Evolutionary conservation across 768 basidiomycete genomes (phyloP), one percentile per base, ranked within the genome.

Genomic region (Boletellus emodensis): DNA sequence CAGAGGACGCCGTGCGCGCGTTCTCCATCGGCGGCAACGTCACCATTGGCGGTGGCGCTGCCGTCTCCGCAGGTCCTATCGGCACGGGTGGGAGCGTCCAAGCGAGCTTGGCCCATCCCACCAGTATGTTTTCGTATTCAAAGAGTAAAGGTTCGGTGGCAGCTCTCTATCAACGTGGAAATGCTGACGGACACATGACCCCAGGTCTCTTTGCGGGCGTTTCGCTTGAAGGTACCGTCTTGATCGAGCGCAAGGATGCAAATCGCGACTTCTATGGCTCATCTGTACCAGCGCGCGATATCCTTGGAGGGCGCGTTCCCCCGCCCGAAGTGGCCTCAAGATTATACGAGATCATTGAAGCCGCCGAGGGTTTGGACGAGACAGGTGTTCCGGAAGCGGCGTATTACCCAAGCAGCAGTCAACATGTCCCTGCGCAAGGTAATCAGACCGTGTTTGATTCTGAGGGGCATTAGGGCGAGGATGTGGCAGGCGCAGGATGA

Each of bases 181-280:
- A 34, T 15, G 37, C 39, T 56, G 40, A 46, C 20, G 43, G 20
- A 46, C 18, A 24, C 26, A 6, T 38, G 28, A 14, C 38, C 20
- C 1, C 59, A 90, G 95, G 95, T 52, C 77, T 99, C 38, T 99
- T 94, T 60, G 95, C 95, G 8, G 95, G 95, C 20, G 66, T 99
- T 44, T 94, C 91, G 1, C 77, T 99, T 42, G 95, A 98, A 70
- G 95, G 96, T 1, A 97, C 95, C 0, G 89, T 79, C 30, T 79
- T 98, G 49, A 89, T 99, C 55, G 94, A 97, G 69, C 81, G 95
- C 59, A 96, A 93, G 68, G 94, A 97, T 66, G 88, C 95, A 44
- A 97, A 98, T 66, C 83, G 87, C 44, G 93, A 94, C 22, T 99
- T 98, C 72, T 97, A 98, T 59, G 95, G 95, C 3, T 93, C 92